These are phyloP conservation scores for Fusarium tricinctum DNA, from an alignment of 2,329 filamentous ascomycete species.

Conservation along the genomic window DNA sequence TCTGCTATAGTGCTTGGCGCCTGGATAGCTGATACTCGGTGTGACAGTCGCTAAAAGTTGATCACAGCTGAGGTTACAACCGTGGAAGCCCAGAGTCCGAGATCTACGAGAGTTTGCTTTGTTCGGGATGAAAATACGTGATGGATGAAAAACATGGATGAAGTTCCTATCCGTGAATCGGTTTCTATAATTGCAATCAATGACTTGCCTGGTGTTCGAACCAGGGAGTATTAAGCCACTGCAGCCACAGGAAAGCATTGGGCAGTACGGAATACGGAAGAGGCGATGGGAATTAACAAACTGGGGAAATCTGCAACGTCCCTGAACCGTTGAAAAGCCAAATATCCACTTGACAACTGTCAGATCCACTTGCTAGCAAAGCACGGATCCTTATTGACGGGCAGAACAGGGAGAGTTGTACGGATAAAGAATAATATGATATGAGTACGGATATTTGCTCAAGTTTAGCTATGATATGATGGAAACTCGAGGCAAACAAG, in stretches of 20 bases:
- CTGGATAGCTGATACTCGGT: conserved; percentile 10
- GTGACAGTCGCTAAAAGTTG: conserved; percentile 30
- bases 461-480: not conserved
- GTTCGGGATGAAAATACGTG: not conserved
- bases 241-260: conserved; percentile 7
- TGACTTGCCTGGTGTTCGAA: conserved; percentile 3
- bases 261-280: not conserved
- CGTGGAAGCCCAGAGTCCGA: conserved; percentile 13
- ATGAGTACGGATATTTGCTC: not conserved
- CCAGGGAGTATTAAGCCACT: conserved; percentile 5
- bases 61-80: conserved; percentile 22
- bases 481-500: not conserved
- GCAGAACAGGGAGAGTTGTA: not conserved
- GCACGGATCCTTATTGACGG: conserved; percentile 10
- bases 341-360: conserved; percentile 31
- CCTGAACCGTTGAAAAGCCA: conserved; percentile 25
- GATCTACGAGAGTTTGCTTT: not conserved
- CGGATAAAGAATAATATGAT: not conserved
- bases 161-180: too few relatives aligned
- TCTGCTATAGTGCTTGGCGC: conserved; percentile 21
- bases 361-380: conserved; percentile 16
- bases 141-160: not conserved
- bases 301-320: conserved; percentile 34
- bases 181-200: not conserved
- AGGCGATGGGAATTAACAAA: conserved; percentile 16